Percentiles rank a stretch among this genome's conserved stretches.
phyloP scores from a whole-genome alignment of 2,329 filamentous ascomycete species.

The Penicillium sp. region DNA sequence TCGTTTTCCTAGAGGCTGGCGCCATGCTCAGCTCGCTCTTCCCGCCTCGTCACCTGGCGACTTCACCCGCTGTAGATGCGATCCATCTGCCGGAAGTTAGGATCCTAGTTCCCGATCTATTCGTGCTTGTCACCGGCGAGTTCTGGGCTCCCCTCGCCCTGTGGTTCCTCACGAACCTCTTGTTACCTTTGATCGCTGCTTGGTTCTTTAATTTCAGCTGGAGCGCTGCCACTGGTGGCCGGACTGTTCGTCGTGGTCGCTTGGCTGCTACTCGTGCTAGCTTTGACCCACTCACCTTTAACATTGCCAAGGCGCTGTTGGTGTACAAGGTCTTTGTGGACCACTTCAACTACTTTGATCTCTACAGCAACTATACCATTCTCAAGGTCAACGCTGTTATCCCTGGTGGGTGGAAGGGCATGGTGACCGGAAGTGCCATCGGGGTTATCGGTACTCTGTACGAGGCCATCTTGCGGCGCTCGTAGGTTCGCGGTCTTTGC shows the following conservation, averaged over 20 bases:
- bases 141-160: slow-evolving; percentile 82
- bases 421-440: slow-evolving; percentile 41
- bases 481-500: slow-evolving; percentile 20
- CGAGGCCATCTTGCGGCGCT: slow-evolving; percentile 43
- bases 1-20: slow-evolving; percentile 65
- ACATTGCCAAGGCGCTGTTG: slow-evolving; percentile 77
- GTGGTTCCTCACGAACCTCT: slow-evolving; percentile 68
- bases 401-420: slow-evolving; percentile 37
- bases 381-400: slow-evolving; percentile 37
- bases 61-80: slow-evolving; percentile 58
- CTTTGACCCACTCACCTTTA: slow-evolving; percentile 85
- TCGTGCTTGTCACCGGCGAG: slow-evolving; percentile 65
- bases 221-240: slow-evolving; percentile 35
- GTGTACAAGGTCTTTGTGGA: slow-evolving; percentile 74
- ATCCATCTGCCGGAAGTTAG: slow-evolving; percentile 56
- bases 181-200: slow-evolving; percentile 66
- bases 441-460: slow-evolving; percentile 43
- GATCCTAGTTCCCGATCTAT: slow-evolving; percentile 73
- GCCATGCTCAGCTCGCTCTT: slow-evolving; percentile 67
- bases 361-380: slow-evolving; percentile 36
- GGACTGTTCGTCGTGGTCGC: slow-evolving; percentile 24
- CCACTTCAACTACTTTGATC: slow-evolving; percentile 36
- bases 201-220: slow-evolving; percentile 88
- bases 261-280: slow-evolving; percentile 24
- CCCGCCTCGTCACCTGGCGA: slow-evolving; percentile 66